Base-by-base conservation (phyloP, 208 protist genomes). In the Porcisia deanei region DNA sequence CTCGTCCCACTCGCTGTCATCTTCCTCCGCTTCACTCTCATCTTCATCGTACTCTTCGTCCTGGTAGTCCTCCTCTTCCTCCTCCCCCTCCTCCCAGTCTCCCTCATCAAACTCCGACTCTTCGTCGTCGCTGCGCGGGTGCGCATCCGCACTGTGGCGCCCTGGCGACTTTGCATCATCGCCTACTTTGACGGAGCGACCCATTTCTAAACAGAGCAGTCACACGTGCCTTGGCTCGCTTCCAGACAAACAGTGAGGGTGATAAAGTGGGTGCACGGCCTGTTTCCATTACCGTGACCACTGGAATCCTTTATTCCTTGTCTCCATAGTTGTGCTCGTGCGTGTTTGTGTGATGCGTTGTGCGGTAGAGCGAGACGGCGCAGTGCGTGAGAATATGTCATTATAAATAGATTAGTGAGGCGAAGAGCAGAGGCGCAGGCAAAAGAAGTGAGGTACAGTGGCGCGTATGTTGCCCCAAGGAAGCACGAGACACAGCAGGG, bases 91-190 rank as follows among this genome's bases (percentile, higher is more conserved):
- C 12, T 61, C 68, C 68, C 53, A 60, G 53, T 60, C 52, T 25
- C 65, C 75, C n/a, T 80, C 71, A 4, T 77, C 45, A 30, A 66
- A 58, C 52, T 77, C 76, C 0, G 73, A 54, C 34, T 75, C 77
- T 54, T 73, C 81, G 9, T 79, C 74, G 52, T 37, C 57, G 61
- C 52, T 39, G 45, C 1, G 16, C 9, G 30, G 53, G 20, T 55
- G 52, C 43, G 37, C 22, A 47, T 54, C 43, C 43, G 64, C 6
- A 43, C 63, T 18, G 25, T 37, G 37, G 58, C 16, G 20, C 43
- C 45, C 71, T n/a, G 43, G 37, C 39, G 39, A 47, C 20, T 41
- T 41, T 25, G 61, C 61, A 8, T 6, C 61, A 12, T 16, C 39
- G 20, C 25, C 39, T 30, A 49, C 61, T 30, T 66, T 3, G 39